Evolutionary conservation across 2,329 filamentous ascomycete species (phyloP), one percentile per base, ranked within the genome.

Genomic region (Ophiocordyceps sinensis): DNA sequence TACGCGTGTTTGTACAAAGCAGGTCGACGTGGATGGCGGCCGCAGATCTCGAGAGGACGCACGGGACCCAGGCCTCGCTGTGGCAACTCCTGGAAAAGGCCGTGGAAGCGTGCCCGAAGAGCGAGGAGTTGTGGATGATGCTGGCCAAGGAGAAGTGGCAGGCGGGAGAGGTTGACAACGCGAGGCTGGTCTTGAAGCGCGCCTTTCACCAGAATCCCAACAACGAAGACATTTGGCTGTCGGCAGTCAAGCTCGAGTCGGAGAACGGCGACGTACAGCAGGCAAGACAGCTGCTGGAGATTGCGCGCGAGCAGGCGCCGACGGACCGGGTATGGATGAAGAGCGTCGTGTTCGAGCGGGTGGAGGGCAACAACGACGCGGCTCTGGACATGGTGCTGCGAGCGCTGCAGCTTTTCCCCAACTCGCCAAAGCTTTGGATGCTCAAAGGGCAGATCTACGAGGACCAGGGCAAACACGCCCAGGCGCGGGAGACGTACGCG

Each of bases 361-460:
- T 94, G 50, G 69, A 85, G 19, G 82, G 80, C 42, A 82, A 91
- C 51, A 70, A 70, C 23, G 85, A 94, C 37, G 77, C 79, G 2
- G 88, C 91, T 0, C 71, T 98, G 13, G 84, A 93, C 53, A 77
- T 98, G 11, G 85, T 85, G 36, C 85, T 88, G 44, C 82, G 93
- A 56, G 91, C 82, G 1, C 67, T 98, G 30, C 81, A 88, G 49
- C 73, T 85, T 10, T 98, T 94, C 65, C 89, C 91, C 1, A 75
- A 79, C 36, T 77, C 82, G 12, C 73, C 85, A 40, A 96, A 96
- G 63, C 71, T 98, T 21, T 95, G 89, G 82, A 95, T 96, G 84
- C 85, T 94, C 68, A 98, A 98, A 64, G 91, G 93, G 0, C 91
- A 98, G 57, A 91, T 96, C 47, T 98, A 98, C 68, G 84, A 95